A percentile compares a stretch with the other conserved stretches of the same genome.
Evolutionary conservation across 1,284 basidiomycete species (phyloP).

Genomic region (Naganishia sp.): DNA sequence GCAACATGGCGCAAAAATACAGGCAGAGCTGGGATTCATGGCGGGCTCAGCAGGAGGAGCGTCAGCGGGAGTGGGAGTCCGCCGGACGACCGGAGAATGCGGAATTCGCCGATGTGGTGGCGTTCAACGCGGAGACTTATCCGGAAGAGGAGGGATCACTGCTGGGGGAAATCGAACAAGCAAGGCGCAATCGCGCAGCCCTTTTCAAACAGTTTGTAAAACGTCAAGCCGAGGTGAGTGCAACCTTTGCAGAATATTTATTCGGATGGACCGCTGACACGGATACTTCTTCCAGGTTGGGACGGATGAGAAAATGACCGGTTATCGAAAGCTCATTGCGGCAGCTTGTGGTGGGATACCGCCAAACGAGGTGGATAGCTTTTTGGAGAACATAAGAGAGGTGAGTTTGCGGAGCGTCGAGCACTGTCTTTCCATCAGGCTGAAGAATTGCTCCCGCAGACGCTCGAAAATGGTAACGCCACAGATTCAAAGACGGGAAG

Average conservation of each 20-base stretch:
- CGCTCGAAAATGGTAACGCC: slow-evolving; percentile 9
- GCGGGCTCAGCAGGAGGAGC: slow-evolving; percentile 77
- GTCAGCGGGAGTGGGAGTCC: slow-evolving; percentile 61
- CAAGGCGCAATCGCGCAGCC: slow-evolving; percentile 65
- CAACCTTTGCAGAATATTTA: not conserved
- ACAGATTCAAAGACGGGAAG: not conserved
- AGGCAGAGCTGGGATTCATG: slow-evolving; percentile 88
- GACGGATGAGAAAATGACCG: slow-evolving; percentile 79
- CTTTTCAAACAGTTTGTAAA: slow-evolving; percentile 73
- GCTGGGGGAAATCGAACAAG: slow-evolving; percentile 64
- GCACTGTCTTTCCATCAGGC: not conserved
- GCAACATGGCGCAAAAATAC: slow-evolving; percentile 77
- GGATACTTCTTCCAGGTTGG: slow-evolving; percentile 55
- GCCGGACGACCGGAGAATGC: slow-evolving; percentile 41
- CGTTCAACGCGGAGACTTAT: slow-evolving; percentile 54
- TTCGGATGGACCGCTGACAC: slow-evolving; percentile 14
- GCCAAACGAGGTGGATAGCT: slow-evolving; percentile 76
- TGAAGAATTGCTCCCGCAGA: not conserved
- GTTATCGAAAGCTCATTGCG: slow-evolving; percentile 81
- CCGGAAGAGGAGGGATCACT: slow-evolving; percentile 64
- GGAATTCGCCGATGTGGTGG: slow-evolving; percentile 47
- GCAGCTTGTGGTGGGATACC: slow-evolving; percentile 87
- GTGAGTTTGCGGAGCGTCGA: slow-evolving; percentile 55
- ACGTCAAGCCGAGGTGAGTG: slow-evolving; percentile 73
- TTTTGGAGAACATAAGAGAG: slow-evolving; percentile 78